A percentile compares a stretch with the other conserved stretches of the same genome.
Conservation (phyloP, 192 early-diverging fungal species). For the Podila horticola region DNA sequence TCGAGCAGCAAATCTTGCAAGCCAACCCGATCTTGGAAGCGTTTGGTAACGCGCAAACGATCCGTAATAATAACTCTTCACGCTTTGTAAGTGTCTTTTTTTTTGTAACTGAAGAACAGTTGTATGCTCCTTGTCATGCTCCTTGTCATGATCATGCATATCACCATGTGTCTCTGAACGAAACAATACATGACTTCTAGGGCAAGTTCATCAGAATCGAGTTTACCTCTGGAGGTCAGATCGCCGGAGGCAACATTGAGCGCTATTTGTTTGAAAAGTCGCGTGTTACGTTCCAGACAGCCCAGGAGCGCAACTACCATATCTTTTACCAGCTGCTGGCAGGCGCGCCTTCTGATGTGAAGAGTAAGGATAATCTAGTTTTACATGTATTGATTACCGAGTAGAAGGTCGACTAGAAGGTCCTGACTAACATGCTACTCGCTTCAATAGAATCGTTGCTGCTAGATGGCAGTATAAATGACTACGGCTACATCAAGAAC, state of each 20-base stretch:
- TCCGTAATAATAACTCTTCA: constrained; percentile 98
- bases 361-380: constrained; percentile 56
- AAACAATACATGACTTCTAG: too few relatives aligned
- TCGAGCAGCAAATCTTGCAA: constrained; percentile 94
- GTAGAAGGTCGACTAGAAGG: neutral
- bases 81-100: constrained; percentile 81
- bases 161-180: neutral
- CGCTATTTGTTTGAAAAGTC: constrained; percentile 98
- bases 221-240: constrained; percentile 80
- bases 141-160: neutral
- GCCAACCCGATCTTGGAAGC: constrained; percentile 98
- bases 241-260: constrained; percentile 96
- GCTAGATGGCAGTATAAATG: constrained; percentile 77
- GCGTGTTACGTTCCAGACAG: constrained; percentile 91
- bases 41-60: constrained; percentile 99
- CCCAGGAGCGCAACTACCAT: constrained; percentile 96
- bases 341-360: constrained; percentile 77
- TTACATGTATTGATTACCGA: neutral
- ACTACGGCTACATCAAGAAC: constrained; percentile 86
- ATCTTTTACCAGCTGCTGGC: constrained; percentile 98
- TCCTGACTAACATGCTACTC: neutral
- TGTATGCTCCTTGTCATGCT: neutral
- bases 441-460: constrained; percentile 68
- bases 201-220: constrained; percentile 99
- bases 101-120: neutral